Evolutionary conservation across 371 early-diverging fungal genomes (phyloP), one percentile per base, ranked within the genome.

Genomic region (Apophysomyces ossiformis): DNA sequence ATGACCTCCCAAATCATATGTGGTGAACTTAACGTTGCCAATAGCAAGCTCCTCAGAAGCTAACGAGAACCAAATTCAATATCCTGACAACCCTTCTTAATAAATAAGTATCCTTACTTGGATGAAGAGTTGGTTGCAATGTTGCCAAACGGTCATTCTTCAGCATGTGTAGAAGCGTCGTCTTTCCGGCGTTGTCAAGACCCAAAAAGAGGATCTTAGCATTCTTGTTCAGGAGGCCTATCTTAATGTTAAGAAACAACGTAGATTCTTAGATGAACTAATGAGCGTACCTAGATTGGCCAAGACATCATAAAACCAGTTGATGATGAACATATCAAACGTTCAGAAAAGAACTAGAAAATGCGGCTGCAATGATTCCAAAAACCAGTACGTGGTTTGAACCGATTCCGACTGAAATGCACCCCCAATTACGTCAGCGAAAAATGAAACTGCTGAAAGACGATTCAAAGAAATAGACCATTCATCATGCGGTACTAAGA

Each of bases 101-200:
- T 12, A 64, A 26, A 26, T 2, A 2, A 26, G 32, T 26, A 8
- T 37, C 82, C 94, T 72, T 90, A 96, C 96, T 98, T 57, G 99
- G 98, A 78, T 99, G 99, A 70, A 96, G 91, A 37, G 99, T 99
- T 45, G 99, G 99, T 76, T 95, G 95, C 44, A 97, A 87, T 36
- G 95, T 93, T 37, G 97, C 96, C 71, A 98, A 84, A 61, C 98
- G 94, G 78, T 98, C 98, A 74, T 97, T 97, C 88, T 99, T 99
- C 72, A 99, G 85, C 95, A 99, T 97, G 86, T 99, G 98, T 41
- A 99, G 89, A 41, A 99, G 88, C 47, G 99, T 99, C 7, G 99
- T 99, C 84, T 99, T 99, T 65, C 99, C 99, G 64, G 99, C 99
- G 87, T 99, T 99, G 79, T 99, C 99, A 63, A 99, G 90, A 57